Evolutionary conservation across 345 rosid genomes (phyloP).

Genomic region (Abelmoschus esculentus): DNA sequence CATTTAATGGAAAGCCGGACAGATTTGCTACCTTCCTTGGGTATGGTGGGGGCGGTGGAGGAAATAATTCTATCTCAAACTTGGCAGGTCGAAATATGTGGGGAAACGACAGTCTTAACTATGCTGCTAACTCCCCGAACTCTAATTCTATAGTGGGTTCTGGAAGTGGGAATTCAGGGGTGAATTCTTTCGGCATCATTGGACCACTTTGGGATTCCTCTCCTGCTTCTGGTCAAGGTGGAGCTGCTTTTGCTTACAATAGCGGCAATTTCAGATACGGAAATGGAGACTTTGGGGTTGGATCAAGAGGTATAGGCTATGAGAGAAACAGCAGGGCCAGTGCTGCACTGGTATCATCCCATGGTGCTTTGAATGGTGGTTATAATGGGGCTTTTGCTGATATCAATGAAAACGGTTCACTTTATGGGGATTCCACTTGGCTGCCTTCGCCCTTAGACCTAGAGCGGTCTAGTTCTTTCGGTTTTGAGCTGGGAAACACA

Average conservation of each 20-base stretch:
- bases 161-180: conserved; percentile 50
- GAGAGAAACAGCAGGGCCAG: conserved; percentile 28
- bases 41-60: conserved; percentile 21
- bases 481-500: conserved; percentile 40
- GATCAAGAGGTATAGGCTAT: conserved; percentile 34
- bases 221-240: conserved; percentile 29
- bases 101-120: conserved; percentile 43
- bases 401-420: conserved; percentile 16
- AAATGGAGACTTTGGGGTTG: conserved; percentile 28
- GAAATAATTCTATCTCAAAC: conserved; percentile 38
- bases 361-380: conserved; percentile 31
- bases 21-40: conserved; percentile 44
- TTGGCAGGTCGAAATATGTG: conserved; percentile 48
- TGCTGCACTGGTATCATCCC: neutral
- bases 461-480: conserved; percentile 39
- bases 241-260: conserved; percentile 27
- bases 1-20: conserved; percentile 23
- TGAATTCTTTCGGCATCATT: conserved; percentile 41
- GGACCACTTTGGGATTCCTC: conserved; percentile 61
- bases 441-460: conserved; percentile 32
- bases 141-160: conserved; percentile 28
- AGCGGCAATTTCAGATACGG: conserved; percentile 28
- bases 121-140: conserved; percentile 38
- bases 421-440: conserved; percentile 46
- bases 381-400: conserved; percentile 15